Percentiles rank a stretch among this genome's conserved stretches.
These are phyloP conservation scores for Mucor irregularis DNA, from an alignment of 371 early-diverging fungal genomes.

Conservation along the genomic window DNA sequence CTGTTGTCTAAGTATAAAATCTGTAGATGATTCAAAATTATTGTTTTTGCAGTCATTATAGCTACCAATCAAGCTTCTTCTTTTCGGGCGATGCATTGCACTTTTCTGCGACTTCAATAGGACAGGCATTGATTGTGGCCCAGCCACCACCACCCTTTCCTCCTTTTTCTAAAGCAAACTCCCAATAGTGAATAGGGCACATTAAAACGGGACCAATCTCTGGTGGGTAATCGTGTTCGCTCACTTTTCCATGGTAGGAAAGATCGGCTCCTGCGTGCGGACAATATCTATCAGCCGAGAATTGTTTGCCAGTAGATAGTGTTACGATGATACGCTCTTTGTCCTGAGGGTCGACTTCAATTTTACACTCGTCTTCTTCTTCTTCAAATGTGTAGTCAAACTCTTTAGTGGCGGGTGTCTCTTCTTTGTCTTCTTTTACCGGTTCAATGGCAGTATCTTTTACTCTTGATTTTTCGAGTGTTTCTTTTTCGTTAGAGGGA, in stretches of 20 bases:
- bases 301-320: conserved; percentile 39
- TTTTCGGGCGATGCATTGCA: not conserved
- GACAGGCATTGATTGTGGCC: conserved; percentile 45
- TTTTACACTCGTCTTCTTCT: conserved; percentile 22
- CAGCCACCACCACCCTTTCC: conserved; percentile 36
- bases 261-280: conserved; percentile 57
- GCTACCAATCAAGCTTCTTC: conserved; percentile 14
- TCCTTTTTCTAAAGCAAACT: conserved; percentile 42
- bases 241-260: conserved; percentile 37
- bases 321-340: conserved; percentile 44
- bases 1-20: too few relatives aligned
- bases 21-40: too few relatives aligned
- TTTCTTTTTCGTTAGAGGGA: not conserved
- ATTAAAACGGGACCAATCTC: conserved; percentile 49
- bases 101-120: conserved; percentile 14
- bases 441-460: not conserved
- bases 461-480: not conserved
- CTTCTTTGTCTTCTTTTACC: not conserved
- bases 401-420: not conserved
- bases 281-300: conserved; percentile 49
- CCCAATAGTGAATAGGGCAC: conserved; percentile 53
- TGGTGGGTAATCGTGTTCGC: conserved; percentile 45
- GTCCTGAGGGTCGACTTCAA: conserved; percentile 41
- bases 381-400: conserved; percentile 16
- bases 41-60: too few relatives aligned